Percentiles rank a stretch among this genome's conserved stretches.
These are phyloP conservation scores for Candida multigemmis DNA, from an alignment of 805 yeast species.

Conservation along the genomic window DNA sequence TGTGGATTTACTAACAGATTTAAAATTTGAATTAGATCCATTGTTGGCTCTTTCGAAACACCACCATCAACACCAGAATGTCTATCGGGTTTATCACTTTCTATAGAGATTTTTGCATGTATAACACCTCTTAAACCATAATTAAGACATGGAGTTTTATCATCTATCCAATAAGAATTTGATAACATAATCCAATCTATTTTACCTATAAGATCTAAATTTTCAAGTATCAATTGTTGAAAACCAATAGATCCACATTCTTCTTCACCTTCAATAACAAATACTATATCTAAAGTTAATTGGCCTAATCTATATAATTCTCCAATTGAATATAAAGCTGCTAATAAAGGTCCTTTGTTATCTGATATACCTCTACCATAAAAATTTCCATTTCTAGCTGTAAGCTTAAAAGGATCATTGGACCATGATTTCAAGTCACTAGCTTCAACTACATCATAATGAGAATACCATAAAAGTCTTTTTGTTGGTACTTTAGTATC, in stretches of 20 bases:
- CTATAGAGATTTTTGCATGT: slow-evolving; percentile 63
- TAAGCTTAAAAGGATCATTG: slow-evolving; percentile 68
- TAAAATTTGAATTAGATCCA: slow-evolving; percentile 70
- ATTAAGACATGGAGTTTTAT: slow-evolving; percentile 79
- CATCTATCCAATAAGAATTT: slow-evolving; percentile 92
- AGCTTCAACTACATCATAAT: slow-evolving; percentile 90
- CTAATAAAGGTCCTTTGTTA: slow-evolving; percentile 88
- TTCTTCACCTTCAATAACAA: slow-evolving; percentile 90
- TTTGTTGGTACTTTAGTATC: slow-evolving; percentile 2
- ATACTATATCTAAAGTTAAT: slow-evolving; percentile 66
- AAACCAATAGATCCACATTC: slow-evolving; percentile 90
- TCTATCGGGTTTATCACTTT: slow-evolving; percentile 73
- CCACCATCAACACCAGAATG: slow-evolving; percentile 99
- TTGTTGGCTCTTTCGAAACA: slow-evolving; percentile 76
- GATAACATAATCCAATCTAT: slow-evolving; percentile 87
- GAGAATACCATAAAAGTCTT: slow-evolving; percentile 84
- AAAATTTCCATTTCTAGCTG: slow-evolving; percentile 74
- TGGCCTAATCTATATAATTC: slow-evolving; percentile 44
- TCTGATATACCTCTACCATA: slow-evolving; percentile 92
- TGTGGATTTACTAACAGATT: slow-evolving; percentile 48
- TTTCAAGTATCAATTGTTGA: slow-evolving; percentile 48
- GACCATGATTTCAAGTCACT: slow-evolving; percentile 53
- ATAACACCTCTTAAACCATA: slow-evolving; percentile 92
- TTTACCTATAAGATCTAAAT: slow-evolving; percentile 40
- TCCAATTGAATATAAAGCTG: slow-evolving; percentile 82